Evolutionary conservation across 2,329 filamentous ascomycete species (phyloP), one percentile per base, ranked within the genome.

Genomic region (Phialocephala sp.): DNA sequence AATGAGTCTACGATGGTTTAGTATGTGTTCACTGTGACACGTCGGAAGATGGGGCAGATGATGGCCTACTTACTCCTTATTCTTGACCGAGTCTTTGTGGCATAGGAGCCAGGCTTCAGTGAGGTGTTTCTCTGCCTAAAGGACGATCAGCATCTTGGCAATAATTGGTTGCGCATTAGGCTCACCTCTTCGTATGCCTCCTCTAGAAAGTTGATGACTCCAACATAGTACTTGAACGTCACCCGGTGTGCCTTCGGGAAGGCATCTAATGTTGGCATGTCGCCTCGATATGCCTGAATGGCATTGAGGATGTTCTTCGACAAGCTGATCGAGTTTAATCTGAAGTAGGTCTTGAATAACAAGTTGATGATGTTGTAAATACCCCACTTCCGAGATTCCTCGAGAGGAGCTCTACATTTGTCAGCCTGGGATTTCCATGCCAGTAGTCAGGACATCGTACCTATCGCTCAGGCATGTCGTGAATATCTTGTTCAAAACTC

Each of bases 271-370:
- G 86, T 82, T 0, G 95, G 95, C 81, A 99, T 90, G 73, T 99
- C 94, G 54, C 87, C 85, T 66, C 83, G 82, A 62, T 91, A 90
- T 14, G 93, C 94, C 56, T 89, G 85, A 57, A 99, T 84, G 0
- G 93, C 93, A 71, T 90, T 92, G 56, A 99, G 83, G 59, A 98
- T 90, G 71, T 95, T 97, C 76, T 95, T 93, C 20, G 90, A 97
- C 22, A 98, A 83, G n/a, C 88, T 89, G 64, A 96, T 90, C 39
- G 91, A 92, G 79, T 97, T 97, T 69, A 98, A 83, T 81, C 92
- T 96, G 83, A 99, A 99, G 78, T 98, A 97, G 1, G 94, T 98
- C 80, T 98, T 98, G 87, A 99, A 99, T 15, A 97, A 84, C 8
- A 99, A 85, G 76, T 97, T 98, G 75, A 94, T 93, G 70, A 94